Conservation (phyloP, 371 early-diverging fungal genomes). For the Rhizopus microsporus region DNA sequence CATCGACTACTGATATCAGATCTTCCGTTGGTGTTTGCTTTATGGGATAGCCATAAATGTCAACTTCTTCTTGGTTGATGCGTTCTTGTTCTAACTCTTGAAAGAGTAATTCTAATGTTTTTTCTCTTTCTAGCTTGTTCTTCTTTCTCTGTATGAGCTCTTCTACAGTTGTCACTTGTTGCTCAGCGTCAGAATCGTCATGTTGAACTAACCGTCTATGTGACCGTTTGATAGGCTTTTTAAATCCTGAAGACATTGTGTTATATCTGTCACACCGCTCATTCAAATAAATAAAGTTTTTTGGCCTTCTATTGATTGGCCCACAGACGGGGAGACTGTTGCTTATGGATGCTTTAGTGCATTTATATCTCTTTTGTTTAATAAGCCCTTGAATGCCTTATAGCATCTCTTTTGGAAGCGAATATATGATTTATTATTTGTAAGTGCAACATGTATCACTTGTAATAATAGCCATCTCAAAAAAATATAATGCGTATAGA, state of each 20-base stretch:
- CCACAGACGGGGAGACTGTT: too few relatives aligned
- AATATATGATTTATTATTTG: too few relatives aligned
- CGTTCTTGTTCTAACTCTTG: constrained; percentile 6
- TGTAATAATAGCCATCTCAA: too few relatives aligned
- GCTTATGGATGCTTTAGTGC: too few relatives aligned
- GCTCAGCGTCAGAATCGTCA: not conserved
- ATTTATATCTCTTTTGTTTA: too few relatives aligned
- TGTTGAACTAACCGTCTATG: not conserved
- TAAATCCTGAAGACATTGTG: constrained; percentile 2
- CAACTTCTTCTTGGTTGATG: not conserved
- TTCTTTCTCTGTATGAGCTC: not conserved
- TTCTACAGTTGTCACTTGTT: not conserved
- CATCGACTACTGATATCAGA: not conserved
- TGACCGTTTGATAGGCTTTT: not conserved
- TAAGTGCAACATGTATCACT: too few relatives aligned
- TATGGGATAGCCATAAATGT: not conserved
- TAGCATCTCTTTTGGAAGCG: too few relatives aligned
- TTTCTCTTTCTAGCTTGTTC: not conserved
- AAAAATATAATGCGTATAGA: too few relatives aligned
- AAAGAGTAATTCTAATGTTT: not conserved
- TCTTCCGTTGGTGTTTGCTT: not conserved
- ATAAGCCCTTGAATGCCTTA: too few relatives aligned
- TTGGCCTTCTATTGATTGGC: too few relatives aligned
- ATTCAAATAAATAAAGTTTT: too few relatives aligned
- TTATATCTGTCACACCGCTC: too few relatives aligned